Conservation (phyloP, 495 filamentous ascomycete species). For the Diplogelasinospora grovesii region DNA sequence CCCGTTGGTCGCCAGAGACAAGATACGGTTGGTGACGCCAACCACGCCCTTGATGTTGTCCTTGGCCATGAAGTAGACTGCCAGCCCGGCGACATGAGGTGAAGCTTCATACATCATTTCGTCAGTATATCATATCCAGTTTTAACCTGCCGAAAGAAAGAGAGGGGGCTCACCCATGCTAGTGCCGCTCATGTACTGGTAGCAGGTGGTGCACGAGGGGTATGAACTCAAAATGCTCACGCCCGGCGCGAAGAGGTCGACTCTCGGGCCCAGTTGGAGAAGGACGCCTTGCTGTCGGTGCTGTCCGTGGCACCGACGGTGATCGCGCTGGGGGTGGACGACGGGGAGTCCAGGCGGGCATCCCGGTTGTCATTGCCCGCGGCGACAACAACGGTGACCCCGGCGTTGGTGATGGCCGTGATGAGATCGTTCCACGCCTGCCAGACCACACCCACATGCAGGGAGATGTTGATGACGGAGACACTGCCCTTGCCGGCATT, state of each 20-base stretch:
- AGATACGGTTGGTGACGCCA: conserved; percentile 10
- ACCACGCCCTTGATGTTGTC: not conserved
- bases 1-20: not conserved
- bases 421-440: conserved; percentile 41
- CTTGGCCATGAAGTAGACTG: conserved; percentile 37
- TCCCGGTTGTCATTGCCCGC: conserved; percentile 39
- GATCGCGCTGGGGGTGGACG: conserved; percentile 44
- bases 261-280: conserved; percentile 51
- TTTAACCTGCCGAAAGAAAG: too few relatives aligned
- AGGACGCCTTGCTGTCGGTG: conserved; percentile 39
- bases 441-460: conserved; percentile 43
- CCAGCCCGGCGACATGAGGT: conserved; percentile 42
- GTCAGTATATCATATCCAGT: too few relatives aligned
- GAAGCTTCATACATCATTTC: conserved; percentile 8
- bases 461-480: conserved; percentile 43
- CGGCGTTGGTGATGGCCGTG: conserved; percentile 33
- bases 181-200: too few relatives aligned
- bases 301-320: conserved; percentile 50
- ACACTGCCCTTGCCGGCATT: conserved; percentile 26
- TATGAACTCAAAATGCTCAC: conserved; percentile 33
- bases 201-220: too few relatives aligned
- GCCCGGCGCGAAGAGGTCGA: conserved; percentile 54
- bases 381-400: conserved; percentile 41
- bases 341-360: conserved; percentile 39
- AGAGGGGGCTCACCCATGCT: too few relatives aligned